Conservation (phyloP, 2,329 filamentous ascomycete genomes). For the Paraphoma chrysanthemicola region DNA sequence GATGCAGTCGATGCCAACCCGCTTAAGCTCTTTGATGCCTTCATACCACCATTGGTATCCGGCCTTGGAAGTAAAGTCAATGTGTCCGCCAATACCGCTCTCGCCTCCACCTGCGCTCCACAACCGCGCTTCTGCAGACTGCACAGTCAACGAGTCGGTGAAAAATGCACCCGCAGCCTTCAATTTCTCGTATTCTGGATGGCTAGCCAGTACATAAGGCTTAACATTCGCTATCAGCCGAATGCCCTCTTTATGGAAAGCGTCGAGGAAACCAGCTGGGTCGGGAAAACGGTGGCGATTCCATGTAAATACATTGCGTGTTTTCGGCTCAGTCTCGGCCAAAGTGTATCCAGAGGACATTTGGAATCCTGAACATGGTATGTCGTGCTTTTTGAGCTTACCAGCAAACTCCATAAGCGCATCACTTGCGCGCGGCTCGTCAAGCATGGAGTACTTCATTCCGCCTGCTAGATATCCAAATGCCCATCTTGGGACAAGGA, state of each 20-base stretch:
- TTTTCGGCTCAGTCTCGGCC: slow-evolving; percentile 70
- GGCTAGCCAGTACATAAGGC: slow-evolving; percentile 71
- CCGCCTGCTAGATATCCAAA: slow-evolving; percentile 77
- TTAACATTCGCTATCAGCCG: slow-evolving; percentile 75
- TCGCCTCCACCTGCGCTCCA: slow-evolving; percentile 78
- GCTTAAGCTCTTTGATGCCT: slow-evolving; percentile 67
- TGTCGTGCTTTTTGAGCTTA: slow-evolving; percentile 69
- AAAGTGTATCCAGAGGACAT: slow-evolving; percentile 78
- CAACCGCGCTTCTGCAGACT: slow-evolving; percentile 66
- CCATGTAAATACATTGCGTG: slow-evolving; percentile 75
- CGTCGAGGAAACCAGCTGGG: slow-evolving; percentile 67
- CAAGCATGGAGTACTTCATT: slow-evolving; percentile 66
- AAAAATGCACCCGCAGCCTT: slow-evolving; percentile 68
- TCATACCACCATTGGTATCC: slow-evolving; percentile 77
- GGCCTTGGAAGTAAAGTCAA: slow-evolving; percentile 73
- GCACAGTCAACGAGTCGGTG: slow-evolving; percentile 57
- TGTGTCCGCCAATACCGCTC: slow-evolving; percentile 72
- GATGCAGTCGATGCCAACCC: slow-evolving; percentile 73
- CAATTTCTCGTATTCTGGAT: slow-evolving; percentile 70
- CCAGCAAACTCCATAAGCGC: slow-evolving; percentile 66
- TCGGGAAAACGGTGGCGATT: slow-evolving; percentile 74
- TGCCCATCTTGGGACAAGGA: slow-evolving; percentile 73
- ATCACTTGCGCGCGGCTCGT: slow-evolving; percentile 62
- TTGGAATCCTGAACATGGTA: slow-evolving; percentile 74
- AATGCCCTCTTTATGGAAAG: slow-evolving; percentile 70